Percentiles rank a stretch among this genome's conserved stretches.
These are phyloP conservation scores for Neurospora africana DNA, from an alignment of 495 filamentous ascomycete species.

Conservation along the genomic window DNA sequence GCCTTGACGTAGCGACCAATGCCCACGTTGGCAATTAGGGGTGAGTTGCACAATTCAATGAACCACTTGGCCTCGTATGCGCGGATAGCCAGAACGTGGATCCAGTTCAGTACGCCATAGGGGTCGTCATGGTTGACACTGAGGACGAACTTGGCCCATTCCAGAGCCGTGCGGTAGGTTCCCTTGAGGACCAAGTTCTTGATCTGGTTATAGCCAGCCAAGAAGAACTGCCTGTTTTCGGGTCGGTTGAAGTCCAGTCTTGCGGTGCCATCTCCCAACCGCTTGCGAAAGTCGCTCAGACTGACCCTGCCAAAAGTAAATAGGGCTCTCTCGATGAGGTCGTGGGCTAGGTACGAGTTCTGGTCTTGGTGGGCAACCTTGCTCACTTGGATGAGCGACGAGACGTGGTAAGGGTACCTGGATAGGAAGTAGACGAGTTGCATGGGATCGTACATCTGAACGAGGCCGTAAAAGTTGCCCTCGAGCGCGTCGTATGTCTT, in stretches of 20 bases:
- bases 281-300: conserved; percentile 64
- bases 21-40: conserved; percentile 32
- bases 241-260: conserved; percentile 64
- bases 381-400: conserved; percentile 84
- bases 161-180: conserved; percentile 85
- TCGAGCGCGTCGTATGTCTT: conserved; percentile 68
- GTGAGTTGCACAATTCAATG: conserved; percentile 55
- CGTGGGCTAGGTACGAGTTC: conserved; percentile 73
- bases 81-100: conserved; percentile 77
- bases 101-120: conserved; percentile 63
- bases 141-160: conserved; percentile 82
- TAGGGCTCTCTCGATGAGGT: conserved; percentile 82
- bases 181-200: conserved; percentile 74
- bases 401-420: conserved; percentile 69
- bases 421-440: conserved; percentile 36
- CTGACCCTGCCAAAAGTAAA: conserved; percentile 85
- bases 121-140: conserved; percentile 72
- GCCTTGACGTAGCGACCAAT: conserved; percentile 55
- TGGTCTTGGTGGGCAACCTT: conserved; percentile 84
- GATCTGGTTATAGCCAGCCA: conserved; percentile 82
- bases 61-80: conserved; percentile 67
- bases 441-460: conserved; percentile 74
- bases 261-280: conserved; percentile 68
- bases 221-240: conserved; percentile 88
- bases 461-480: conserved; percentile 62